Conservation (phyloP, 805 yeast genomes). For the Tetrapisispora iriomotensis region DNA sequence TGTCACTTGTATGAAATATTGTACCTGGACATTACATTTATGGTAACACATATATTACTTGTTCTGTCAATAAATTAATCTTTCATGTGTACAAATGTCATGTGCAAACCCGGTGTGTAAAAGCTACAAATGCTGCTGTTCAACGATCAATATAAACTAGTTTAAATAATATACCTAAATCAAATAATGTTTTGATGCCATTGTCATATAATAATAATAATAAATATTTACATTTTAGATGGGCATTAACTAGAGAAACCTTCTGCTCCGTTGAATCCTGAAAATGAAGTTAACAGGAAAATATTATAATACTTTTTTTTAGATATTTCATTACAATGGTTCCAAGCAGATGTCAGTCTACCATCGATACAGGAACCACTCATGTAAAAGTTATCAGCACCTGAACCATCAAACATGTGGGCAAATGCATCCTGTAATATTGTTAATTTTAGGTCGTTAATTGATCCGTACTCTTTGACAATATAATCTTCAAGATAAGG, state of each 20-base stretch:
- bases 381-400: conserved; percentile 75
- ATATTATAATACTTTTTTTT: conserved; percentile 54
- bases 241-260: conserved; percentile 45
- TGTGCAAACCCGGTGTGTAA: no score
- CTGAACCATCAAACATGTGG: conserved; percentile 61
- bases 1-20: no score
- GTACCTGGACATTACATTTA: no score
- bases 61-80: no score
- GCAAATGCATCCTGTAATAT: conserved; percentile 35
- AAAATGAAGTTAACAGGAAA: conserved; percentile 58
- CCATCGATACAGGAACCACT: conserved; percentile 84
- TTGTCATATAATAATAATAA: no score
- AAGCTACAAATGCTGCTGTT: no score
- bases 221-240: no score
- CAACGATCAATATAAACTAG: no score
- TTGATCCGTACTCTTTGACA: conserved; percentile 46
- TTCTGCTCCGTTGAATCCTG: conserved; percentile 66
- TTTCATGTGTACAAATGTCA: no score
- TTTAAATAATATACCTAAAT: no score
- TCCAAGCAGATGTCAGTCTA: conserved; percentile 72
- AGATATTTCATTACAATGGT: conserved; percentile 62
- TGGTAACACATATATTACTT: no score
- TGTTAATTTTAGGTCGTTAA: conserved; percentile 41
- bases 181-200: no score
- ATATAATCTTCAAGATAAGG: conserved; percentile 41